phyloP scores from a whole-genome alignment of 495 filamentous ascomycete species.

The Aspergillus diversus region DNA sequence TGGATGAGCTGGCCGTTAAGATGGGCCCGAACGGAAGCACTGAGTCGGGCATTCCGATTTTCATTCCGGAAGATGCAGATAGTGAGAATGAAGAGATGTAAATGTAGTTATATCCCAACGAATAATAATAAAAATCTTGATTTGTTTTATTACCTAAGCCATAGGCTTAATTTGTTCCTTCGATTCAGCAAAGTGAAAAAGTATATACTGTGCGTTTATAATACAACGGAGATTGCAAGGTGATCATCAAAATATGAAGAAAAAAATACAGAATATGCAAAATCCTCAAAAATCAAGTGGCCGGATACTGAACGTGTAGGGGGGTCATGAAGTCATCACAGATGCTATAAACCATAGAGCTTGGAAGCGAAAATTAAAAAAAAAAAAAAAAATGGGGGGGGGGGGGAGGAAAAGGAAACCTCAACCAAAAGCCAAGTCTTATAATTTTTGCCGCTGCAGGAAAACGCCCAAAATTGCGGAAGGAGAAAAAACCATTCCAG shows the following conservation, averaged over 20 bases:
- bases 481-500: not conserved
- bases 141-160: not conserved
- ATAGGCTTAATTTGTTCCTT: not conserved
- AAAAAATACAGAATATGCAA: conserved; percentile 18
- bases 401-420: not conserved
- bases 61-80: conserved; percentile 36
- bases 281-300: not conserved
- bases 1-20: conserved; percentile 27
- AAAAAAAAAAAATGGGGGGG: conserved; percentile 2
- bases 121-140: not conserved
- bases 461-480: not conserved
- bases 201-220: conserved; percentile 15
- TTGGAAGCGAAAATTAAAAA: conserved; percentile 1
- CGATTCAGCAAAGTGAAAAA: not conserved
- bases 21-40: conserved; percentile 16
- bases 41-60: conserved; percentile 26
- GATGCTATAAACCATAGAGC: conserved; percentile 23
- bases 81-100: conserved; percentile 32
- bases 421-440: not conserved
- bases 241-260: conserved; percentile 24
- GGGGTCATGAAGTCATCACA: not conserved
- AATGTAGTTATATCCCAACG: conserved; percentile 1
- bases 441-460: not conserved
- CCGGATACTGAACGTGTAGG: conserved; percentile 13
- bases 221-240: conserved; percentile 19